Percentiles rank a stretch among this genome's conserved stretches.
These are phyloP conservation scores for Nitzschia sp. DNA, from an alignment of 108 stramenopile genomes.

Conservation along the genomic window DNA sequence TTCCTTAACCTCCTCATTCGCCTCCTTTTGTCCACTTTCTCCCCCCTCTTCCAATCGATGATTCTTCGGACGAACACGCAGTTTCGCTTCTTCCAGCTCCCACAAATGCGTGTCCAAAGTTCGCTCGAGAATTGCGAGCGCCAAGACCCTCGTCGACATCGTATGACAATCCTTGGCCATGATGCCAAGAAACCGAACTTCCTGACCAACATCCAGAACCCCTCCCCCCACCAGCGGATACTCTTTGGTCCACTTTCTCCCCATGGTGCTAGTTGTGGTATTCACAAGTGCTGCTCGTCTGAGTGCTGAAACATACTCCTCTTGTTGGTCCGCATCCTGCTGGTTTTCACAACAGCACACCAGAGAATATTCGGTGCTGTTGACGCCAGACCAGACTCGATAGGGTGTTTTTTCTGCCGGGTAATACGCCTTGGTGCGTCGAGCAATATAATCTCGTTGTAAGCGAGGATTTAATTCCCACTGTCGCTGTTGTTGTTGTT, in stretches of 20 bases:
- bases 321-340: constrained; percentile 16
- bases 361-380: constrained; percentile 32
- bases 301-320: neutral
- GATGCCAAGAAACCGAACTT: constrained; percentile 43
- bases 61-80: neutral
- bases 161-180: constrained; percentile 42
- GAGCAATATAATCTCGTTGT: constrained; percentile 27
- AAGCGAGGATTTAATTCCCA: constrained; percentile 1
- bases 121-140: constrained; percentile 56
- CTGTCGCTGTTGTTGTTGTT: neutral
- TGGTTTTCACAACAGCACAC: constrained; percentile 44
- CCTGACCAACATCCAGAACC: constrained; percentile 23
- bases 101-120: constrained; percentile 26
- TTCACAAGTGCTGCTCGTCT: neutral
- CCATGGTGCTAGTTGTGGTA: neutral
- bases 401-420: neutral
- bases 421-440: constrained; percentile 9
- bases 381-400: constrained; percentile 14
- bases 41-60: neutral
- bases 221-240: constrained; percentile 11
- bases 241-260: neutral
- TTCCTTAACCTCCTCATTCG: constrained; percentile 8
- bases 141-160: constrained; percentile 27
- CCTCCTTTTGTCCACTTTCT: neutral
- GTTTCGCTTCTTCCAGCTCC: constrained; percentile 12